phyloP scores from a whole-genome alignment of 2,329 filamentous ascomycete species.

The Pestalotiopsis sp. region DNA sequence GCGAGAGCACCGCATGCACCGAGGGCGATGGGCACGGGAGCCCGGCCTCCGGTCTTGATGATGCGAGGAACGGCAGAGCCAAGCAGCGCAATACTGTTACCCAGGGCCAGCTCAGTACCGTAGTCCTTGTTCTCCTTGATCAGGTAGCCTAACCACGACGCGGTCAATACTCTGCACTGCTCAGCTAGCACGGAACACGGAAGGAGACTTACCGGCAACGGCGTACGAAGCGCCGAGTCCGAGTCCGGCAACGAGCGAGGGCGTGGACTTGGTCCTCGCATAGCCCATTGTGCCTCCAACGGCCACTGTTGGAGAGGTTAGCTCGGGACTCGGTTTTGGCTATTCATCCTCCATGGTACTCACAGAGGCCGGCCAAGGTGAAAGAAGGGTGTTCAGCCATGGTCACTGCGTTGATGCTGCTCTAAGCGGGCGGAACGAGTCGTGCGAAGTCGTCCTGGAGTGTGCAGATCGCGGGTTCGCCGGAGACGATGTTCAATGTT shows the following conservation, averaged over 20 bases:
- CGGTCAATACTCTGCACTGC: background rate
- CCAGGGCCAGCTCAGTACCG: constrained; percentile 41
- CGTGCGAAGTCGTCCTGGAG: background rate
- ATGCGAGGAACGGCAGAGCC: constrained; percentile 39
- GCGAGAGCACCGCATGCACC: constrained; percentile 35
- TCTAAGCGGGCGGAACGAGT: background rate
- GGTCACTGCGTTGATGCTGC: background rate
- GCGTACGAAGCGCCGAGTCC: constrained; percentile 34
- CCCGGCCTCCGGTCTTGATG: constrained; percentile 38
- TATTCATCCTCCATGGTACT: constrained; percentile 17
- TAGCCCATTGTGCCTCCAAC: constrained; percentile 34
- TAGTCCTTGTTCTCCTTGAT: constrained; percentile 44
- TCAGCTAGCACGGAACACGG: background rate
- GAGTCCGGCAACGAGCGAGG: constrained; percentile 34
- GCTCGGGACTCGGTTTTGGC: background rate
- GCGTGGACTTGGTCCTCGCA: constrained; percentile 29
- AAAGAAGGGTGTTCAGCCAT: constrained; percentile 45
- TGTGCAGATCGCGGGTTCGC: background rate
- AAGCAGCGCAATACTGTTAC: constrained; percentile 38
- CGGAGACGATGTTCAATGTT: background rate
- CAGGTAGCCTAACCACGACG: constrained; percentile 35
- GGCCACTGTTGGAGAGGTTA: constrained; percentile 25
- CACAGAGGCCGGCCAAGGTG: constrained; percentile 39
- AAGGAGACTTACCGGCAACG: constrained; percentile 24
- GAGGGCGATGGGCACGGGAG: constrained; percentile 37